phyloP scores from a whole-genome alignment of 148 eudicot genomes.

The Dianthus caryophyllus region DNA sequence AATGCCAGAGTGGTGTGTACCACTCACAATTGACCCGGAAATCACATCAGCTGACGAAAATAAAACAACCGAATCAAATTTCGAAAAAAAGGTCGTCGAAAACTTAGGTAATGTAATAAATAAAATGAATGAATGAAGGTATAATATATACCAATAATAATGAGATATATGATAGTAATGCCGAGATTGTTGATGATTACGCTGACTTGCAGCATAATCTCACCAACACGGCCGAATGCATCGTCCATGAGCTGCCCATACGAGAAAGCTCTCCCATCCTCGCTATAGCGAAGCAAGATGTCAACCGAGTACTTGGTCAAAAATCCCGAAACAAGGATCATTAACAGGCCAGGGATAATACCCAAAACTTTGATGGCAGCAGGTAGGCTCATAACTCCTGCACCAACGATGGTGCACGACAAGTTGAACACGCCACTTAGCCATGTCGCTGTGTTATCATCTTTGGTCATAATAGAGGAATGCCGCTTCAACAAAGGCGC shows the following conservation, averaged over 20 bases:
- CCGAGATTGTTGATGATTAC: constrained; percentile 73
- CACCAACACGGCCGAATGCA: constrained; percentile 73
- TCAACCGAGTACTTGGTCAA: constrained; percentile 72
- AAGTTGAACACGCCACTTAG: constrained; percentile 81
- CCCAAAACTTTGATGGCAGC: constrained; percentile 86
- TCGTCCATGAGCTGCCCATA: constrained; percentile 82
- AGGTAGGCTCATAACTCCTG: constrained; percentile 94
- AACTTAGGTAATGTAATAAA: background rate
- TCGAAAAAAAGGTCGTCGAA: background rate
- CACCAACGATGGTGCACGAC: constrained; percentile 85
- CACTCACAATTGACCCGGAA: constrained; percentile 65
- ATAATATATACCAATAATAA: constrained; percentile 56
- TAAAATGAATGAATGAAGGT: background rate
- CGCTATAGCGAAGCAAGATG: constrained; percentile 67
- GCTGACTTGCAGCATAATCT: constrained; percentile 57
- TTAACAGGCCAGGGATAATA: constrained; percentile 54
- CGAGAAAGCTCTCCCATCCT: constrained; percentile 43
- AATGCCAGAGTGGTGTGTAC: constrained; percentile 66
- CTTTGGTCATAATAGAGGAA: constrained; percentile 41
- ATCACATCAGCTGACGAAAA: constrained; percentile 58
- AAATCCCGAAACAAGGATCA: constrained; percentile 63
- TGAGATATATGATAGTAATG: constrained; percentile 68
- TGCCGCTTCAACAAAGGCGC: constrained; percentile 41
- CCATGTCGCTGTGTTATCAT: constrained; percentile 67
- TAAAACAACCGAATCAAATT: background rate